A percentile compares a stretch with the other conserved stretches of the same genome.
Evolutionary conservation across 495 filamentous ascomycete genomes (phyloP).

Genomic region (Aspergillus cristatus): DNA sequence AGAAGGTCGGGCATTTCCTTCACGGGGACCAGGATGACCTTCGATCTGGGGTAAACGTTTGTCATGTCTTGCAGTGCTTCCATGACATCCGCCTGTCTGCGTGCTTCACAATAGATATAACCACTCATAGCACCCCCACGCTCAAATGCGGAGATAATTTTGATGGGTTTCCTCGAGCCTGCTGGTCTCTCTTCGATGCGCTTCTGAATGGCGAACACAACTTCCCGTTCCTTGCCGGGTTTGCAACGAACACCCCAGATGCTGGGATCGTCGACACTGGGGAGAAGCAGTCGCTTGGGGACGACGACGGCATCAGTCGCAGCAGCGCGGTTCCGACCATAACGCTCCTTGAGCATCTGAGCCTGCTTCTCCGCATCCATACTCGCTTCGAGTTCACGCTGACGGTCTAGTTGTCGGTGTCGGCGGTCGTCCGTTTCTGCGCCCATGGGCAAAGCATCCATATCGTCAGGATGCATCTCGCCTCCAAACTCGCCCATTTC

Average conservation of each 20-base stretch:
- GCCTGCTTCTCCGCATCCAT: conserved; percentile 93
- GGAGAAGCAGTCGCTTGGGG: conserved; percentile 80
- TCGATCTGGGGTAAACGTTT: conserved; percentile 75
- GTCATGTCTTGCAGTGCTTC: conserved; percentile 70
- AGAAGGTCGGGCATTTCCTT: conserved; percentile 96
- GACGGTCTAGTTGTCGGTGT: conserved; percentile 89
- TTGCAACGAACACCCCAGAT: conserved; percentile 95
- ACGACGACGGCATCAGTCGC: conserved; percentile 56
- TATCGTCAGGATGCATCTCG: conserved; percentile 82
- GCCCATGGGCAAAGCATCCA: conserved; percentile 68
- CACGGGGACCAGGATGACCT: conserved; percentile 81
- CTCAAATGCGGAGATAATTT: conserved; percentile 84
- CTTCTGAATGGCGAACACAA: conserved; percentile 76
- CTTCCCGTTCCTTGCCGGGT: conserved; percentile 87
- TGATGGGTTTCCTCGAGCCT: conserved; percentile 63
- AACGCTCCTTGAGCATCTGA: conserved; percentile 72
- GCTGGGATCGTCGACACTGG: conserved; percentile 87
- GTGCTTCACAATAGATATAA: conserved; percentile 90
- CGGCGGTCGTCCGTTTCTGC: conserved; percentile 80
- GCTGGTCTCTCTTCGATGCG: conserved; percentile 67
- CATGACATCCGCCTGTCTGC: conserved; percentile 75
- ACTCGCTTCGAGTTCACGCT: conserved; percentile 72
- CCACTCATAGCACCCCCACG: conserved; percentile 81
- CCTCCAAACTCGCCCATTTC: conserved; percentile 76
- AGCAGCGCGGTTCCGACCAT: conserved; percentile 55